Conservation (phyloP, 1,284 basidiomycete species). For the Abortiporus biennis region DNA sequence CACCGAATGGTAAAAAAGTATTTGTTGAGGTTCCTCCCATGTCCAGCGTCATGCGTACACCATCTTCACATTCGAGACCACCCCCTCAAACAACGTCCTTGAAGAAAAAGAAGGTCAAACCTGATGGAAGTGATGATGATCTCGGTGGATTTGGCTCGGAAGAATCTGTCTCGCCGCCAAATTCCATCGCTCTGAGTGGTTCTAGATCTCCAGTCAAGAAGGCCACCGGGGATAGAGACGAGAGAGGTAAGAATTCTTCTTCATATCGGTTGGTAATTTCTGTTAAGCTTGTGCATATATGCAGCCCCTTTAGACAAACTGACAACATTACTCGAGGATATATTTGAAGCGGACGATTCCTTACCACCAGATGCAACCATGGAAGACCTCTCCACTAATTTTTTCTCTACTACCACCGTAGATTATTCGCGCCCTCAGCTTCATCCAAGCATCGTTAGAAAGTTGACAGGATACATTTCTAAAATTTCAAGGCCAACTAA, state of each 20-base stretch:
- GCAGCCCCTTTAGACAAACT: conserved; percentile 74
- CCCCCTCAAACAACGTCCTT: conserved; percentile 15
- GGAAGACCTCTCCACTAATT: conserved; percentile 52
- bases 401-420: conserved; percentile 58
- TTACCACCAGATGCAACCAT: conserved; percentile 60
- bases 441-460: conserved; percentile 53
- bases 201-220: conserved; percentile 42
- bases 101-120: conserved; percentile 7
- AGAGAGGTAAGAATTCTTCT: conserved; percentile 44
- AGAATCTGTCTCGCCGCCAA: no score
- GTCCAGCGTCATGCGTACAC: conserved; percentile 38
- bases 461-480: conserved; percentile 61
- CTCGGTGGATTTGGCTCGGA: no score
- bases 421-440: conserved; percentile 58
- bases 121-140: conserved; percentile 29
- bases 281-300: not conserved
- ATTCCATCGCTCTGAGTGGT: no score
- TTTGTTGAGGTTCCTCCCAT: conserved; percentile 54
- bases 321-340: conserved; percentile 67
- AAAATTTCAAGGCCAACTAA: conserved; percentile 62
- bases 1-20: conserved; percentile 23
- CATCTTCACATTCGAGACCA: conserved; percentile 32
- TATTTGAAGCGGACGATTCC: conserved; percentile 85
- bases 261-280: conserved; percentile 4
- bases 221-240: conserved; percentile 67